Percentiles rank a stretch among this genome's conserved stretches.
These are phyloP conservation scores for Trichoderma gamsii DNA, from an alignment of 495 filamentous ascomycete genomes.

Conservation along the genomic window DNA sequence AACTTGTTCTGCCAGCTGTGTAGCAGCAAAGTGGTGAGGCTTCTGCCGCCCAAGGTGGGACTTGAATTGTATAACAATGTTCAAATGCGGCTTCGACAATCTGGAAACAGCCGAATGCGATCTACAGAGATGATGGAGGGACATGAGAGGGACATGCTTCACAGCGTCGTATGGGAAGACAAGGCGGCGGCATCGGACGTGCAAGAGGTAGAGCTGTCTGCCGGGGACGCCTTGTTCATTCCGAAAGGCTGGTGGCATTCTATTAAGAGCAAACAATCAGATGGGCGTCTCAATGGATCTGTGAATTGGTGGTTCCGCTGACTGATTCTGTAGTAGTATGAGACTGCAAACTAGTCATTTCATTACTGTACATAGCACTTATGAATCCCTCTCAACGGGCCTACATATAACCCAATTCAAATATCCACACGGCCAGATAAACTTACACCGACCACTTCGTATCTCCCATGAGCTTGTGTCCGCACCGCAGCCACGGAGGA, in stretches of 20 bases:
- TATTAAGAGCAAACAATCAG: conserved; percentile 55
- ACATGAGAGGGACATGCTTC: conserved; percentile 56
- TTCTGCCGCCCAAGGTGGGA: conserved; percentile 60
- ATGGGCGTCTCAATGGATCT: conserved; percentile 38
- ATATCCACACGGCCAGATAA: conserved; percentile 45
- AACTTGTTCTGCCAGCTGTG: conserved; percentile 86
- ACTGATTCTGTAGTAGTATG: neutral
- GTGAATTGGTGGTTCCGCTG: conserved; percentile 89
- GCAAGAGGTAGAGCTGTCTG: conserved; percentile 48
- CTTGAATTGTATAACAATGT: conserved; percentile 53
- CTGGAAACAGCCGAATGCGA: conserved; percentile 52
- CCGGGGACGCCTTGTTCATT: conserved; percentile 77
- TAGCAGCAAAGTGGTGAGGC: conserved; percentile 64
- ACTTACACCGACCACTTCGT: conserved; percentile 42
- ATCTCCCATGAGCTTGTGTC: conserved; percentile 48
- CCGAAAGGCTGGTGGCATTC: conserved; percentile 96
- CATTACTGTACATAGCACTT: neutral
- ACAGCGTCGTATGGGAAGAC: conserved; percentile 63
- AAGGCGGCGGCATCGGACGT: conserved; percentile 23
- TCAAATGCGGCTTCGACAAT: conserved; percentile 40
- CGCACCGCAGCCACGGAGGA: conserved; percentile 48
- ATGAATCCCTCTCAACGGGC: neutral
- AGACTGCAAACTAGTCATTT: too few relatives aligned
- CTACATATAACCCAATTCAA: conserved; percentile 46
- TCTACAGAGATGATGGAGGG: conserved; percentile 94